Conservation (phyloP, 768 basidiomycete species). For the Leucocoprinus birnbaumii region DNA sequence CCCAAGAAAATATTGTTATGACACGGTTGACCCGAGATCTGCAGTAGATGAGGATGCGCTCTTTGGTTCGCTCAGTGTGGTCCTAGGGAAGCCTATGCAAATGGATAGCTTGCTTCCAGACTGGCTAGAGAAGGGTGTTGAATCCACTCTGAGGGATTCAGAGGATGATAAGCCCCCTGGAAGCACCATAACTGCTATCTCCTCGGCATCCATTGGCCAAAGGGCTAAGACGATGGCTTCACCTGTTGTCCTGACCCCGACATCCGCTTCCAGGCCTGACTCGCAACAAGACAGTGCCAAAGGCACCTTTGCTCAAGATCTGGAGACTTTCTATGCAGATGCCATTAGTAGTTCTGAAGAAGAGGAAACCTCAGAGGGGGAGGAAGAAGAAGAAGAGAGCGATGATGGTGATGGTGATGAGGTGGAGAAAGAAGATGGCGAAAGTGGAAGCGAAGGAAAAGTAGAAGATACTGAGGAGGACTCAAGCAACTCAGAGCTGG, state of each 20-base stretch:
- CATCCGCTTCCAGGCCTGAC: conserved; percentile 38
- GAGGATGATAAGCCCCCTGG: conserved; percentile 46
- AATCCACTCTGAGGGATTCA: conserved; percentile 68
- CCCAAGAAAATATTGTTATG: not conserved
- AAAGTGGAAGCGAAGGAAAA: conserved; percentile 15
- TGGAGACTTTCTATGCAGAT: conserved; percentile 77
- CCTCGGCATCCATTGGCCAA: conserved; percentile 26
- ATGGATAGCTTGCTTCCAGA: conserved; percentile 64
- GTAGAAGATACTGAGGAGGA: conserved; percentile 16
- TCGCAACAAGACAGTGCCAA: conserved; percentile 28
- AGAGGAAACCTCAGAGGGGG: conserved; percentile 25
- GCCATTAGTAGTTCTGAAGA: conserved; percentile 14
- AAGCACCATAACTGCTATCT: conserved; percentile 34
- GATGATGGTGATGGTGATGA: conserved; percentile 28
- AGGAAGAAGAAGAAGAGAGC: conserved; percentile 23
- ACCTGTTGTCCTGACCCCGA: conserved; percentile 59
- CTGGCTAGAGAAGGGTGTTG: conserved; percentile 87
- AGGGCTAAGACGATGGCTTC: conserved; percentile 26
- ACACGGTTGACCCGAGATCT: conserved; percentile 4
- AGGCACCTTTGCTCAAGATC: conserved; percentile 49
- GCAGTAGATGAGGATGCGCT: conserved; percentile 36
- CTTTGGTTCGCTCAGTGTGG: conserved; percentile 66
- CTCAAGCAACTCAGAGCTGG: too few relatives aligned
- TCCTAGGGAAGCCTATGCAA: conserved; percentile 53
- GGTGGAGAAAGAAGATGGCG: conserved; percentile 23